Evolutionary conservation across 805 yeast genomes (phyloP).

Genomic region (Gaillardinia entomophila): DNA sequence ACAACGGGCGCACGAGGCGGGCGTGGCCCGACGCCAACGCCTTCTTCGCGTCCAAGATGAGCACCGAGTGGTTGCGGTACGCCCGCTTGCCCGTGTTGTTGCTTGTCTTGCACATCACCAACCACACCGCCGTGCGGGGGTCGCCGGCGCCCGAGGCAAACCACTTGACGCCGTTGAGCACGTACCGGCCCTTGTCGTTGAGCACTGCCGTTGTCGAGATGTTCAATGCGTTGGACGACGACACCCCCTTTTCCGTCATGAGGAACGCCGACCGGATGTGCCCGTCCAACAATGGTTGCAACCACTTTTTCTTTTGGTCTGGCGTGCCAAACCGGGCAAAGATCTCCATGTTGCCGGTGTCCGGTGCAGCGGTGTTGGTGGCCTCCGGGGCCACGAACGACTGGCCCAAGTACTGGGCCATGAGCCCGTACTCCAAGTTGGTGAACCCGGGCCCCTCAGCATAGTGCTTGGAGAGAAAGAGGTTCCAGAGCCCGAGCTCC

Average conservation of each 20-base stretch:
- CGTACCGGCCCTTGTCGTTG: constrained; percentile 38
- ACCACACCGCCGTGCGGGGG: constrained; percentile 51
- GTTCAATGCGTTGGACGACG: constrained; percentile 60
- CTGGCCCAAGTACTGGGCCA: constrained; percentile 59
- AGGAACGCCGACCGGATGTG: constrained; percentile 54
- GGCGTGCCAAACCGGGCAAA: constrained; percentile 37
- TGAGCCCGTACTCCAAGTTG: constrained; percentile 58
- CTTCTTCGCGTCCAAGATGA: constrained; percentile 46
- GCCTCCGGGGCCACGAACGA: constrained; percentile 52
- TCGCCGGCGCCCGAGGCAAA: constrained; percentile 70
- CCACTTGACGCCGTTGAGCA: constrained; percentile 61
- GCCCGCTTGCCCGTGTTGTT: constrained; percentile 16
- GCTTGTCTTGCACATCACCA: constrained; percentile 47
- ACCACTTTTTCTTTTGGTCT: constrained; percentile 39
- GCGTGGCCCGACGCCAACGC: constrained; percentile 48
- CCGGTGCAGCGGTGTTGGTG: constrained; percentile 58
- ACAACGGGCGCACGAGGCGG: constrained; percentile 43
- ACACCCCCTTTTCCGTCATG: constrained; percentile 59
- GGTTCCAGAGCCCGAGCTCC: constrained; percentile 53
- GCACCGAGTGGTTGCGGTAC: constrained; percentile 51
- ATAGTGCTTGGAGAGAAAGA: constrained; percentile 47
- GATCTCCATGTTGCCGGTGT: constrained; percentile 58
- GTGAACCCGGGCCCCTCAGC: constrained; percentile 52
- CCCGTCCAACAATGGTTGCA: constrained; percentile 49
- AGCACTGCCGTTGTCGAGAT: constrained; percentile 40